Conservation (phyloP, 2,329 filamentous ascomycete species). For the Hansfordia pulvinata region DNA sequence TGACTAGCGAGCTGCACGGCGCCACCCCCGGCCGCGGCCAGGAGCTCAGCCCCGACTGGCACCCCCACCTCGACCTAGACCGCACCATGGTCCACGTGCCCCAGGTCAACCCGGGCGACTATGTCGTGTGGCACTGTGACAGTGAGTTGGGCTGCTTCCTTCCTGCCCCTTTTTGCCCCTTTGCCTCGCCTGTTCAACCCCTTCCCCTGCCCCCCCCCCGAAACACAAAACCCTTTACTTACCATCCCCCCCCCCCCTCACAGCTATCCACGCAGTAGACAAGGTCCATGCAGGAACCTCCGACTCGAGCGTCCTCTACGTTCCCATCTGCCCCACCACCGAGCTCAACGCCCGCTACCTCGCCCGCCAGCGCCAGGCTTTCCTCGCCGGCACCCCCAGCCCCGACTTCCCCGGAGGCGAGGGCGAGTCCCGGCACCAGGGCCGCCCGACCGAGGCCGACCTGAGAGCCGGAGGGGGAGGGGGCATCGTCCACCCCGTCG, state of each 20-base stretch:
- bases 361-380: slow-evolving; percentile 55
- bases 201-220: too few species aligned
- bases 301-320: slow-evolving; percentile 81
- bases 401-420: slow-evolving; percentile 61
- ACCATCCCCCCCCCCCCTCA: slow-evolving; percentile 1
- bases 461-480: too few species aligned
- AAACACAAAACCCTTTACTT: too few species aligned
- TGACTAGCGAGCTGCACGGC: slow-evolving; percentile 52
- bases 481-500: slow-evolving; percentile 14
- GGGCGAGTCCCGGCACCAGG: slow-evolving; percentile 46
- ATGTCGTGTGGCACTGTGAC: slow-evolving; percentile 76
- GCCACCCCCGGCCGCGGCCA: slow-evolving; percentile 55
- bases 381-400: slow-evolving; percentile 51
- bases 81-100: slow-evolving; percentile 62
- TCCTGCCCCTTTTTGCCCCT: slow-evolving; percentile 15
- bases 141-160: slow-evolving; percentile 22
- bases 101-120: slow-evolving; percentile 56
- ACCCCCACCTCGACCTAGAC: slow-evolving; percentile 57
- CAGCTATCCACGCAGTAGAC: slow-evolving; percentile 70
- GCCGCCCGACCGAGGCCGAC: slow-evolving; percentile 26
- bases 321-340: slow-evolving; percentile 74
- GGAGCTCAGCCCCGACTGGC: slow-evolving; percentile 48
- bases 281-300: slow-evolving; percentile 54
- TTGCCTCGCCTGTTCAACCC: too few species aligned
- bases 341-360: slow-evolving; percentile 61